phyloP scores from a whole-genome alignment of 1,139 yeast species.

The Lodderomyces margitis region DNA sequence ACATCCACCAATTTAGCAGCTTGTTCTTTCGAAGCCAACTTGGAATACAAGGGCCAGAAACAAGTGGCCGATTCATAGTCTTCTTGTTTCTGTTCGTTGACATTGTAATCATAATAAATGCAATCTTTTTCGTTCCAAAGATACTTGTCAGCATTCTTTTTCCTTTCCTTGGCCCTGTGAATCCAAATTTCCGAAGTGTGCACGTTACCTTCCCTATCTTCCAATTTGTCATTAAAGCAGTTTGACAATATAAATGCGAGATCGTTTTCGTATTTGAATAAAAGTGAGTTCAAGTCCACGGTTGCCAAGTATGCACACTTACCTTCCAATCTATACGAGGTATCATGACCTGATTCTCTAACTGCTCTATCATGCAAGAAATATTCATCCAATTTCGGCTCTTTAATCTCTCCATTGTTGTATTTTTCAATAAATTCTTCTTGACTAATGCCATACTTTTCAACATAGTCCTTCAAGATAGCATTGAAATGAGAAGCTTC shows the following conservation, averaged over 20 bases:
- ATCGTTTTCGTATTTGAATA: conserved; percentile 89
- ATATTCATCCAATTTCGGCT: conserved; percentile 82
- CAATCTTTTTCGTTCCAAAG: conserved; percentile 84
- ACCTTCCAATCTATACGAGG: conserved; percentile 87
- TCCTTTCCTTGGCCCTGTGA: conserved; percentile 53
- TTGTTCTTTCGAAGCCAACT: conserved; percentile 67
- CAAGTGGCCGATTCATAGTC: conserved; percentile 86
- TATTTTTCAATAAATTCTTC: conserved; percentile 72
- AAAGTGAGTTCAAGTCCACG: conserved; percentile 79
- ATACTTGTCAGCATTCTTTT: conserved; percentile 58
- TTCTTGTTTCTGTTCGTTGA: conserved; percentile 54
- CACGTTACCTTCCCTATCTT: conserved; percentile 20
- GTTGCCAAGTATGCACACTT: conserved; percentile 88
- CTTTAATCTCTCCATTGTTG: conserved; percentile 62
- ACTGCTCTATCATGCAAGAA: conserved; percentile 93
- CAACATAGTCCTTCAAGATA: conserved; percentile 65
- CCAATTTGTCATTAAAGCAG: conserved; percentile 53
- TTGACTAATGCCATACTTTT: conserved; percentile 58
- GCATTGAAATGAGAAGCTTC: conserved; percentile 86
- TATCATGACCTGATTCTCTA: conserved; percentile 96
- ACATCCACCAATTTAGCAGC: conserved; percentile 61
- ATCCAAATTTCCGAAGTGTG: conserved; percentile 58
- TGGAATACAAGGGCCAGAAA: conserved; percentile 92
- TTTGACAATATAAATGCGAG: conserved; percentile 64
- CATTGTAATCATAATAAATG: conserved; percentile 82